Evolutionary conservation across 352 stramenopile species (phyloP).

Genomic region (Globisporangium viniferum): DNA sequence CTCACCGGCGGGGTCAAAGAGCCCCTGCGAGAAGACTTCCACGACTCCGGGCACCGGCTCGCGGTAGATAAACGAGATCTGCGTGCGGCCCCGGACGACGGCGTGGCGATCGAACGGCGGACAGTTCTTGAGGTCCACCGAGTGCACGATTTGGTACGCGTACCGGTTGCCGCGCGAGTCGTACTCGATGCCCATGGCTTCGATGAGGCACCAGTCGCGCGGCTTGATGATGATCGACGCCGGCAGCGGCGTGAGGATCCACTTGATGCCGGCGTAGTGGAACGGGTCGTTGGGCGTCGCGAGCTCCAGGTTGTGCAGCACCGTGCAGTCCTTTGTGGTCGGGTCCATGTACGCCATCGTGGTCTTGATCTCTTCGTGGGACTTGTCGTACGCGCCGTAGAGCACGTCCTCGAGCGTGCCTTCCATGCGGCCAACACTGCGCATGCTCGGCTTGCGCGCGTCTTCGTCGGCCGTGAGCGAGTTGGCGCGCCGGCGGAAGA

Average conservation of each 20-base stretch:
- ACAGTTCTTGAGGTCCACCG: conserved; percentile 36
- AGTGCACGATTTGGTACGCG: conserved; percentile 43
- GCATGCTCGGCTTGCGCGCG: conserved; percentile 23
- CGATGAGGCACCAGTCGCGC: conserved; percentile 29
- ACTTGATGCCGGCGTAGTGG: conserved; percentile 48
- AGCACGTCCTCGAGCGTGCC: conserved; percentile 50
- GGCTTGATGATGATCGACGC: conserved; percentile 15
- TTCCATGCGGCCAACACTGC: conserved; percentile 33
- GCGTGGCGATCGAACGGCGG: conserved; percentile 27
- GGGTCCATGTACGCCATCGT: conserved; percentile 29
- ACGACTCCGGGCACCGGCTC: conserved; percentile 32
- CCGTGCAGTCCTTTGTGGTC: conserved; percentile 27
- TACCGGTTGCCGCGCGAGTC: conserved; percentile 28
- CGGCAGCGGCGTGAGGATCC: conserved; percentile 36
- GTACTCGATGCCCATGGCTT: conserved; percentile 38
- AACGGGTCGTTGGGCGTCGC: conserved; percentile 36
- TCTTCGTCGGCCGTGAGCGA: background rate
- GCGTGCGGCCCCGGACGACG: conserved; percentile 29
- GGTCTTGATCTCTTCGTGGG: conserved; percentile 34
- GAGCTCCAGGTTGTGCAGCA: conserved; percentile 39
- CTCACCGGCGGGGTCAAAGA: conserved; percentile 41
- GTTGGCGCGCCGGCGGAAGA: conserved; percentile 28
- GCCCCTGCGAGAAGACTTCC: conserved; percentile 36
- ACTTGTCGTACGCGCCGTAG: conserved; percentile 38
- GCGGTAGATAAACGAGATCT: conserved; percentile 33